Conservation (phyloP, 306 rosid species). For the Vigna hirtella region DNA sequence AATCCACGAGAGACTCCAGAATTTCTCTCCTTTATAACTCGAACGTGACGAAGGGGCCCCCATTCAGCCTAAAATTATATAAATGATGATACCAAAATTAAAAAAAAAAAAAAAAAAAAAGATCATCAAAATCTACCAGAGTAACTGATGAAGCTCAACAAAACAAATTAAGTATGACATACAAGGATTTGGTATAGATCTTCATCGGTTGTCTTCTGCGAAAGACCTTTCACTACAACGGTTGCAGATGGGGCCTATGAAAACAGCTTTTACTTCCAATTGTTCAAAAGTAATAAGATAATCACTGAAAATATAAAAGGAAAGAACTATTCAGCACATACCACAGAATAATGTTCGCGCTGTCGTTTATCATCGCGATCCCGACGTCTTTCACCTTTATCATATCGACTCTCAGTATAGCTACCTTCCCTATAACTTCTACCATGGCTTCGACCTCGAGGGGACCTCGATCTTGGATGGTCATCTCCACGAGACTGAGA, state of each 20-base stretch:
- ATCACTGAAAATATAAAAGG: slow-evolving; percentile 24
- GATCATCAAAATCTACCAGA: background rate
- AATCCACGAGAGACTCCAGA: slow-evolving; percentile 97
- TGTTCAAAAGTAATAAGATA: slow-evolving; percentile 31
- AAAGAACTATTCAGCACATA: slow-evolving; percentile 46
- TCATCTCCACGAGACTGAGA: slow-evolving; percentile 89
- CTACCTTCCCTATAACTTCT: slow-evolving; percentile 86
- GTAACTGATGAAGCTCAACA: slow-evolving; percentile 32
- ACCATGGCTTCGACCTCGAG: slow-evolving; percentile 84
- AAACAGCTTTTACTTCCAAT: slow-evolving; percentile 42
- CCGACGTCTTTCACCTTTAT: slow-evolving; percentile 79
- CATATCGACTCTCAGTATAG: slow-evolving; percentile 71
- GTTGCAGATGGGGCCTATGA: slow-evolving; percentile 96
- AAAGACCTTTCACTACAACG: slow-evolving; percentile 95
- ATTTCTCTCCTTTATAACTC: slow-evolving; percentile 94
- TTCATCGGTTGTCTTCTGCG: slow-evolving; percentile 95
- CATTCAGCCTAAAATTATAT: slow-evolving; percentile 80
- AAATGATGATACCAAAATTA: slow-evolving; percentile 20
- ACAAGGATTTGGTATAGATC: slow-evolving; percentile 97
- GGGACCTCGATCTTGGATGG: slow-evolving; percentile 83
- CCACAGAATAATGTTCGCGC: slow-evolving; percentile 78
- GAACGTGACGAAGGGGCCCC: slow-evolving; percentile 98
- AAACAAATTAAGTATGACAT: slow-evolving; percentile 49
- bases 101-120: background rate
- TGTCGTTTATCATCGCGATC: slow-evolving; percentile 87